These are phyloP conservation scores for Candida sp. DNA, from an alignment of 1,139 yeast species.

Conservation along the genomic window DNA sequence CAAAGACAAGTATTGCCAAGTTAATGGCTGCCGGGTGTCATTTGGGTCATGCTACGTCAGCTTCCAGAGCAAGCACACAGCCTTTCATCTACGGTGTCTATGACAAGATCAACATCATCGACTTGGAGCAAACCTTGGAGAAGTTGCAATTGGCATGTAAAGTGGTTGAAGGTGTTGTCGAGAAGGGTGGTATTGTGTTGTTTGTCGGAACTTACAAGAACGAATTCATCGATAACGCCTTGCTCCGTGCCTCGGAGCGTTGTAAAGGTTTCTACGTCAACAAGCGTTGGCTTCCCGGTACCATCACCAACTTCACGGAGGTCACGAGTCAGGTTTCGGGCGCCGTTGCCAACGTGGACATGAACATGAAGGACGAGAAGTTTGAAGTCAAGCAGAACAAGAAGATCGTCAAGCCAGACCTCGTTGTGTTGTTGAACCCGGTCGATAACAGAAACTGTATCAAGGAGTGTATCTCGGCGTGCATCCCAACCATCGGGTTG, in stretches of 20 bases:
- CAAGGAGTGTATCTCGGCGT: constrained; percentile 78
- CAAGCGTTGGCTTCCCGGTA: constrained; percentile 94
- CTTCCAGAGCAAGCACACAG: constrained; percentile 86
- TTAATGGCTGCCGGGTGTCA: constrained; percentile 94
- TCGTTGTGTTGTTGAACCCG: constrained; percentile 87
- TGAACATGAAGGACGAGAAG: constrained; percentile 51
- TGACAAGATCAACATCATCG: constrained; percentile 88
- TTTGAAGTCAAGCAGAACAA: constrained; percentile 40
- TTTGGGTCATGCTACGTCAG: constrained; percentile 83
- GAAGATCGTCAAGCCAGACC: constrained; percentile 78
- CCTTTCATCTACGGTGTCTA: constrained; percentile 89
- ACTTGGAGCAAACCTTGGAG: constrained; percentile 79
- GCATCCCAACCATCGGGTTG: constrained; percentile 93
- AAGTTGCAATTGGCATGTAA: constrained; percentile 80
- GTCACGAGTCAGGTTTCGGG: constrained; percentile 77
- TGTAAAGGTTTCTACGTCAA: constrained; percentile 82
- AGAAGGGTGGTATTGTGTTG: constrained; percentile 82
- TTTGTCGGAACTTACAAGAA: constrained; percentile 80
- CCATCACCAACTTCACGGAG: constrained; percentile 83
- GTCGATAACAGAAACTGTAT: constrained; percentile 84
- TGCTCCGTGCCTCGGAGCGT: constrained; percentile 81
- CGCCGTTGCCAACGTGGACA: constrained; percentile 48
- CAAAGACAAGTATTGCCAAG: constrained; percentile 62
- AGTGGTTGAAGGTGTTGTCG: constrained; percentile 80
- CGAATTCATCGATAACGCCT: constrained; percentile 70